These are phyloP conservation scores for Cercospora brassicicola DNA, from an alignment of 2,329 filamentous ascomycete species.

Conservation along the genomic window DNA sequence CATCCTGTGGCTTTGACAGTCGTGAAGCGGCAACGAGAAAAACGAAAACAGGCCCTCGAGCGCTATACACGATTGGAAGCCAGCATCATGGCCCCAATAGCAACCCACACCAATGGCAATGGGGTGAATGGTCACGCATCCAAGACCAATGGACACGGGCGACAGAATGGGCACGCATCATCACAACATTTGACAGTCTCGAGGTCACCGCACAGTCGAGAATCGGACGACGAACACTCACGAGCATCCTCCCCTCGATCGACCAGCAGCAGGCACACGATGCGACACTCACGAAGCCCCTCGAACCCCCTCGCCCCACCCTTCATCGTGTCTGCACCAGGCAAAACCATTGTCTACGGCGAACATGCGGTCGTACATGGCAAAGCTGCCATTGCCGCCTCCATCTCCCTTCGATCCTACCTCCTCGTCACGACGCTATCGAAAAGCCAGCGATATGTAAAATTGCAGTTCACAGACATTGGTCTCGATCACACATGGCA, in stretches of 20 bases:
- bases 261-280: not conserved
- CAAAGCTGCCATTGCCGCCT: slow-evolving; percentile 91
- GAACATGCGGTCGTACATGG: slow-evolving; percentile 98
- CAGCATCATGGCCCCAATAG: slow-evolving; percentile 3
- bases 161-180: not conserved
- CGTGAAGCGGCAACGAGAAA: not conserved
- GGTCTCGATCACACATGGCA: slow-evolving; percentile 88
- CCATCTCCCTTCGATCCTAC: slow-evolving; percentile 93
- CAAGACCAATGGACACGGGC: not conserved
- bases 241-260: slow-evolving; percentile 2
- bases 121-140: not conserved
- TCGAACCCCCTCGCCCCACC: slow-evolving; percentile 70
- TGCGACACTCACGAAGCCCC: slow-evolving; percentile 28
- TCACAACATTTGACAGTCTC: not conserved
- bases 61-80: not conserved
- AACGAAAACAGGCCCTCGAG: slow-evolving; percentile 3
- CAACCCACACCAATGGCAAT: slow-evolving; percentile 9
- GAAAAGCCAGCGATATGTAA: slow-evolving; percentile 85
- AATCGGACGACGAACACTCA: slow-evolving; percentile 11
- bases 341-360: slow-evolving; percentile 97
- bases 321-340: slow-evolving; percentile 97
- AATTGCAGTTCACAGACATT: slow-evolving; percentile 87
- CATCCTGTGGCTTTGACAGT: not conserved
- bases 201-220: slow-evolving; percentile 4
- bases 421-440: slow-evolving; percentile 92